Percentiles rank a stretch among this genome's conserved stretches.
Conservation (phyloP, 2,329 filamentous ascomycete species). For the Penicillium sp. region DNA sequence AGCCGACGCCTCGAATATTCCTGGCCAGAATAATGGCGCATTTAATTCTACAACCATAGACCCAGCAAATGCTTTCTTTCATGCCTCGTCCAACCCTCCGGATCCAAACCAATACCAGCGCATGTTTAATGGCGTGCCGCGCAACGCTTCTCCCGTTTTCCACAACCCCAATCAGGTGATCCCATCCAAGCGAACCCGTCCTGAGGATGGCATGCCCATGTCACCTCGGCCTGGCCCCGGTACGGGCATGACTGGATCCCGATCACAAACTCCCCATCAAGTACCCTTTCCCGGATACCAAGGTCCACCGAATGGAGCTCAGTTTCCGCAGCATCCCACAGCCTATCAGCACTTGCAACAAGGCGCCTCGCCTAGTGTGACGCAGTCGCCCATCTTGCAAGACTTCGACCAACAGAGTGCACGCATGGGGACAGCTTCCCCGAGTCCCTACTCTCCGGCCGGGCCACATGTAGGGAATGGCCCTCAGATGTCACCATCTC, state of each 20-base stretch:
- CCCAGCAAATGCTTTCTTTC: slow-evolving; percentile 44
- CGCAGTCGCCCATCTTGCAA: slow-evolving; percentile 89
- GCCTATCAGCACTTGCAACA: slow-evolving; percentile 78
- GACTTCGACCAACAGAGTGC: slow-evolving; percentile 59
- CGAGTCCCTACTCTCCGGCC: slow-evolving; percentile 79
- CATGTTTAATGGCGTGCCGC: slow-evolving; percentile 78
- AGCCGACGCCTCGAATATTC: slow-evolving; percentile 43
- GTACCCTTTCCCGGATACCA: slow-evolving; percentile 66
- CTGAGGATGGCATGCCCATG: slow-evolving; percentile 77
- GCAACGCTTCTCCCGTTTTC: slow-evolving; percentile 75
- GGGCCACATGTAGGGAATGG: slow-evolving; percentile 58
- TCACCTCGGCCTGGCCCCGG: slow-evolving; percentile 71
- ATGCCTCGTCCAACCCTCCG: slow-evolving; percentile 41
- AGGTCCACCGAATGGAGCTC: slow-evolving; percentile 56
- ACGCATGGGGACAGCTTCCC: slow-evolving; percentile 85
- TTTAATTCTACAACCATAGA: slow-evolving; percentile 44
- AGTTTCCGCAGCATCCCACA: slow-evolving; percentile 55
- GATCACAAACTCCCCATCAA: slow-evolving; percentile 87
- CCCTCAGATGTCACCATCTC: slow-evolving; percentile 66
- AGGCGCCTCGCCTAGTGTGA: slow-evolving; percentile 74
- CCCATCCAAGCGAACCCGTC: slow-evolving; percentile 80
- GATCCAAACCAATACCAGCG: slow-evolving; percentile 51
- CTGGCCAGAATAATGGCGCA: slow-evolving; percentile 45
- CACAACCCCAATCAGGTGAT: slow-evolving; percentile 74
- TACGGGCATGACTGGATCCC: slow-evolving; percentile 66